phyloP scores from a whole-genome alignment of 1,139 yeast species.

The Taphrina flavorubra region DNA sequence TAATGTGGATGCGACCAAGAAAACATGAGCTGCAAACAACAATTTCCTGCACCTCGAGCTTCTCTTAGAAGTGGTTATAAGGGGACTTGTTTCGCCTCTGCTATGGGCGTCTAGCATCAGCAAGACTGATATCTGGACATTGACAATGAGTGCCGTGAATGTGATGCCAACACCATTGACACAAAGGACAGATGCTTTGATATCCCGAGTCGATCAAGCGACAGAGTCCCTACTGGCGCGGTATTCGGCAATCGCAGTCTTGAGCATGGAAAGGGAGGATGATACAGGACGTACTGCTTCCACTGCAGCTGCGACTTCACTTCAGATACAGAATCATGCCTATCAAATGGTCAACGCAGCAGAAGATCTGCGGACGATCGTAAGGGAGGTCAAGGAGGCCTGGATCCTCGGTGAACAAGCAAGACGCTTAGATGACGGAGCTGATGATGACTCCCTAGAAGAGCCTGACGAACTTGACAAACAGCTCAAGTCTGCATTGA shows the following conservation, averaged over 20 bases:
- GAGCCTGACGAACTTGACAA: slow-evolving; percentile 7
- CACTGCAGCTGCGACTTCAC: slow-evolving; percentile 24
- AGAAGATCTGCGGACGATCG: slow-evolving; percentile 32
- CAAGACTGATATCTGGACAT: slow-evolving; percentile 1
- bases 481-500: slow-evolving; percentile 10
- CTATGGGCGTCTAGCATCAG: neutral
- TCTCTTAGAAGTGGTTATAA: neutral
- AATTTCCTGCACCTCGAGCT: neutral
- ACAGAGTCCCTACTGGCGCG: slow-evolving; percentile 30
- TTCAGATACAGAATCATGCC: slow-evolving; percentile 31
- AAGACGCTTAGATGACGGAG: neutral
- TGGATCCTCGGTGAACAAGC: slow-evolving; percentile 21
- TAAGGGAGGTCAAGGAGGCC: slow-evolving; percentile 27
- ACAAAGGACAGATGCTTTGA: slow-evolving; percentile 24
- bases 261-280: slow-evolving; percentile 21
- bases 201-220: slow-evolving; percentile 32
- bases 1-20: neutral
- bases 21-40: neutral
- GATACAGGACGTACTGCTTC: slow-evolving; percentile 18
- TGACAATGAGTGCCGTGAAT: neutral
- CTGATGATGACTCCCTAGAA: neutral
- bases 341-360: slow-evolving; percentile 27
- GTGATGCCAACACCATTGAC: slow-evolving; percentile 12
- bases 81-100: neutral
- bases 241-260: slow-evolving; percentile 20